phyloP scores from a whole-genome alignment of 208 protist genomes.

The Leishmania amazonensis region DNA sequence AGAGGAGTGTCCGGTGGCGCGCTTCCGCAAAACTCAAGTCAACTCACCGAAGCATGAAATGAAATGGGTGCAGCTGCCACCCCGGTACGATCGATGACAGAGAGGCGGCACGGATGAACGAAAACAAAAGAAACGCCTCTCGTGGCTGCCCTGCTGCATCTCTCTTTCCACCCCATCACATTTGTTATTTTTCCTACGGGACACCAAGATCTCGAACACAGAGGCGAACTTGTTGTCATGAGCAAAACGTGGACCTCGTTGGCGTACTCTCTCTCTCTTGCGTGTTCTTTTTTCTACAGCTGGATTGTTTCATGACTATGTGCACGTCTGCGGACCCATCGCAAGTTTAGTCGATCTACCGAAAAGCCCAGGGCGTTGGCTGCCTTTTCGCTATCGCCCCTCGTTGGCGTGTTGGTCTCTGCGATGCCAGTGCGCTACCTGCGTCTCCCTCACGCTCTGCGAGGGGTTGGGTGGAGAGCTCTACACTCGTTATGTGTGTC shows the following conservation, averaged over 20 bases:
- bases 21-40: constrained; percentile 82
- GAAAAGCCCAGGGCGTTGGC: not conserved
- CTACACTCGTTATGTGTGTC: not conserved
- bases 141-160: not conserved
- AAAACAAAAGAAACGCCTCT: not conserved
- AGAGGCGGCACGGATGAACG: not conserved
- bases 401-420: not conserved
- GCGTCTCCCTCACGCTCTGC: not conserved
- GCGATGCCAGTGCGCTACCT: not conserved
- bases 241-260: not conserved
- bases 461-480: not conserved
- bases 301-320: not conserved
- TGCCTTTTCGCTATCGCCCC: not conserved
- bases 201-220: not conserved
- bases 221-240: not conserved
- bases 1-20: constrained; percentile 88
- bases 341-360: not conserved
- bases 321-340: not conserved
- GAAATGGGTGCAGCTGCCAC: constrained; percentile 80
- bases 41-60: constrained; percentile 64
- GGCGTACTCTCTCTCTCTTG: not conserved
- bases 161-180: not conserved
- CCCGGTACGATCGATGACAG: constrained; percentile 62
- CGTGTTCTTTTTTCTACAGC: not conserved
- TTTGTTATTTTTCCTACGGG: not conserved